Base-by-base conservation (phyloP, 108 stramenopile species). In the Halocafeteria seosinensis region DNA sequence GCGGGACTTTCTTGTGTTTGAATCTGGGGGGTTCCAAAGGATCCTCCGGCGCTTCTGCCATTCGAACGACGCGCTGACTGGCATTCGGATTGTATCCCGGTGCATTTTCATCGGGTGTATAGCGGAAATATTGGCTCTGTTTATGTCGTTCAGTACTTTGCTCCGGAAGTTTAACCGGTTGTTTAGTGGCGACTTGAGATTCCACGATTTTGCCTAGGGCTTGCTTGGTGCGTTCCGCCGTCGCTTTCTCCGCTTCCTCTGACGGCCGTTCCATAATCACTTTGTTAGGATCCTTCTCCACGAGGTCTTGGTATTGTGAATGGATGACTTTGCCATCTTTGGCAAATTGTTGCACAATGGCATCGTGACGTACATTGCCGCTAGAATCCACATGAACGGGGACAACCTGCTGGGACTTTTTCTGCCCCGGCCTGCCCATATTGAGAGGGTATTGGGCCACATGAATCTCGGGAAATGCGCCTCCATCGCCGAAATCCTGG, bases 21-120 rank as follows among this genome's bases (percentile, higher is more conserved):
- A 94, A 91, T 71, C 94, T 95, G 55, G 97, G 92, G 25, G 94
- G 97, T 83, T 89, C 88, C 91, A 98, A 89, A 35, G 97, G 97
- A 81, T 98, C 97, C 37, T 89, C 81, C 73, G 92, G 89, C 6
- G 85, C 85, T 23, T 92, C 91, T 9, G 94, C 92, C 88, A 98
- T 87, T 74, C 89, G 87, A 66, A 98, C 90, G 55, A 98, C 89
- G 13, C 96, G 85, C 65, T 91, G 85, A 50, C 85, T 77, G 8
- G 85, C 90, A 26, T 81, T 83, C 58, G 89, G 85, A 71, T 93
- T 92, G 84, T 87, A 94, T 27, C 94, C 96, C n/a, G 93, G 91
- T 2, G 94, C 96, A 70, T 87, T 82, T 34, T 85, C 85, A 57
- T 88, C 77, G n/a, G 93, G 88, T n/a, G 88, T 93, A 85, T 95